Conservation (phyloP, 176 grass and related monocot species). For the Carex parvula region DNA sequence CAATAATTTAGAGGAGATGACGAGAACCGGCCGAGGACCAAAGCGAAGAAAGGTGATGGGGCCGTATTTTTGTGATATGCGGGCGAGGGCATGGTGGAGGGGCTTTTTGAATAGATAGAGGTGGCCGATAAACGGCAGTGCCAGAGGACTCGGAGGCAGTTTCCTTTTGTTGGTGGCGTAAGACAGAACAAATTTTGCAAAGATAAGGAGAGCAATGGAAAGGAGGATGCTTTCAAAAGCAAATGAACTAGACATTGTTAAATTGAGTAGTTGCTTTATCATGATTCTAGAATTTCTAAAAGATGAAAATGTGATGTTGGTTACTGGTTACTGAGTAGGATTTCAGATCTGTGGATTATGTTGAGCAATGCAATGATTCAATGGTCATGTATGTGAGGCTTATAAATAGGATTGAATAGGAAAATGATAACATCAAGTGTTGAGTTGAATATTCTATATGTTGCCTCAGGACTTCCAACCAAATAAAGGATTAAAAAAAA, state of each 20-base stretch:
- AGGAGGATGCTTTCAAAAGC: not conserved
- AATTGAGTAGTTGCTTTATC: no score
- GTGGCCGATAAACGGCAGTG: constrained; percentile 23
- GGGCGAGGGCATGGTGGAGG: constrained; percentile 11
- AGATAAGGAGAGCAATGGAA: not conserved
- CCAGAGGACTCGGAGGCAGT: constrained; percentile 9
- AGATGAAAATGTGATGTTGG: not conserved
- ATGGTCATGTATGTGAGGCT: not conserved
- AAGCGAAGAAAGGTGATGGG: constrained; percentile 26
- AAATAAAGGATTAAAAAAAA: no score
- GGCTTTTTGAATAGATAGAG: constrained; percentile 30
- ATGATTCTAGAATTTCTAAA: no score
- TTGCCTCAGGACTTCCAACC: no score
- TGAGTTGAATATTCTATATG: no score
- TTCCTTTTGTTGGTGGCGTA: not conserved
- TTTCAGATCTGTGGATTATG: not conserved
- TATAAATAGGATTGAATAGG: not conserved
- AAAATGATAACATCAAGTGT: no score
- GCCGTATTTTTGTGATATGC: not conserved
- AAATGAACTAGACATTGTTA: not conserved
- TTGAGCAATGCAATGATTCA: not conserved
- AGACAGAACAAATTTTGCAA: not conserved
- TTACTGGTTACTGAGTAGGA: not conserved
- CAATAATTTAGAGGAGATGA: constrained; percentile 11
- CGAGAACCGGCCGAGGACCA: constrained; percentile 13